Conservation (phyloP, 176 grass and related monocot genomes). For the Zea mays region DNA sequence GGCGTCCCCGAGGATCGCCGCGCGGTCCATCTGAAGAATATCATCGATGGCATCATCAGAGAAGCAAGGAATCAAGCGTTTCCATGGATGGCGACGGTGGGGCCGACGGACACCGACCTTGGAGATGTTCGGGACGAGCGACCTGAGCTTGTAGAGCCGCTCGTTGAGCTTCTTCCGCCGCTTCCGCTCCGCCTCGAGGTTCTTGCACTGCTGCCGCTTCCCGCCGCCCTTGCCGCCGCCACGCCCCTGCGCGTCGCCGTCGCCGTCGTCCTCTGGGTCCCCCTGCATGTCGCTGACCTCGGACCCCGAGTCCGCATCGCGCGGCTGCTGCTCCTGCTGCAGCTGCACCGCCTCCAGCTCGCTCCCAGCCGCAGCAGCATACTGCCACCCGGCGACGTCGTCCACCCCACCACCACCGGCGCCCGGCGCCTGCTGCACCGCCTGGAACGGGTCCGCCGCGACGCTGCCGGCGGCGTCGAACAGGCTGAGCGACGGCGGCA, state of each 20-base stretch:
- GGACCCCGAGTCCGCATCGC: conserved; percentile 56
- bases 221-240: conserved; percentile 37
- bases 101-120: conserved; percentile 46
- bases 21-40: conserved; percentile 66
- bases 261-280: conserved; percentile 65
- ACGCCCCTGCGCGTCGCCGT: background rate
- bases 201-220: conserved; percentile 89
- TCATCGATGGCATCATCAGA: background rate
- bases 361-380: background rate
- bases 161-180: conserved; percentile 90
- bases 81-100: background rate
- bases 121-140: conserved; percentile 93
- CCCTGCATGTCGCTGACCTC: conserved; percentile 66
- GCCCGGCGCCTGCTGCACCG: conserved; percentile 19
- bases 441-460: conserved; percentile 40
- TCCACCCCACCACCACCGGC: background rate
- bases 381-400: conserved; percentile 40
- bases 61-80: background rate
- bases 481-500: conserved; percentile 35
- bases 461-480: conserved; percentile 30
- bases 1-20: conserved; percentile 85
- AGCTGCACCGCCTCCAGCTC: conserved; percentile 40
- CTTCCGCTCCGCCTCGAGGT: conserved; percentile 70
- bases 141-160: conserved; percentile 68
- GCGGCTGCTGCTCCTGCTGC: conserved; percentile 27